Percentiles rank a stretch among this genome's conserved stretches.
Evolutionary conservation across 2,329 filamentous ascomycete genomes (phyloP).

Genomic region (Fusarium keratoplasticum): DNA sequence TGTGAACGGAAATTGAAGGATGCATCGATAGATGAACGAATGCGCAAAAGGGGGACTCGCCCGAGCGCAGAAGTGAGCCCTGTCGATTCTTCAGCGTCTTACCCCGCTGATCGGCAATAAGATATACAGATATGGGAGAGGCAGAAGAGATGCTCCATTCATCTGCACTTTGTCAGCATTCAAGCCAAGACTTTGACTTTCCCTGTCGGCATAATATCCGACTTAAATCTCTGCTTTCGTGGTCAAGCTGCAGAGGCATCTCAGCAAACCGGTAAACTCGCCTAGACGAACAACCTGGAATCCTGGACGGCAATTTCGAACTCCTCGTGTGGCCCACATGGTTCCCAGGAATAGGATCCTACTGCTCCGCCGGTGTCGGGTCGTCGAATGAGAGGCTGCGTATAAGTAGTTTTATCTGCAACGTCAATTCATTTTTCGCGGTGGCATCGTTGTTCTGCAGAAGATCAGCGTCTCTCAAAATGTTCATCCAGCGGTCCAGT

Average conservation of each 20-base stretch:
- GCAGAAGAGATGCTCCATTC: background rate
- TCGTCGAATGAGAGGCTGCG: background rate
- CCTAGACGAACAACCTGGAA: background rate
- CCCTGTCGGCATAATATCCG: background rate
- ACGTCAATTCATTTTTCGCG: background rate
- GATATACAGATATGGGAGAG: background rate
- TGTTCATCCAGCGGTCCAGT: slow-evolving; percentile 10
- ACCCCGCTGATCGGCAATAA: background rate
- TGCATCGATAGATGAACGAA: background rate
- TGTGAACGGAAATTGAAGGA: background rate
- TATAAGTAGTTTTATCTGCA: background rate
- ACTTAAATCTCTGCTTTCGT: background rate
- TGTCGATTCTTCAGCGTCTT: background rate
- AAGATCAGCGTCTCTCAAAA: slow-evolving; percentile 5
- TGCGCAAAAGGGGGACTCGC: background rate
- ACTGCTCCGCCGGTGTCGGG: background rate
- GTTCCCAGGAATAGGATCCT: background rate
- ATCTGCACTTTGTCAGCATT: background rate
- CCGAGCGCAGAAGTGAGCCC: background rate
- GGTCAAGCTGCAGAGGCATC: background rate
- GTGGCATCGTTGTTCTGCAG: slow-evolving; percentile 1
- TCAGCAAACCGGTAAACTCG: background rate
- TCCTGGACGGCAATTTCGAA: background rate
- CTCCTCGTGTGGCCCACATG: background rate
- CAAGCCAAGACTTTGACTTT: background rate